These are phyloP conservation scores for Dalbergia oliveri DNA, from an alignment of 306 rosid genomes.

Conservation along the genomic window DNA sequence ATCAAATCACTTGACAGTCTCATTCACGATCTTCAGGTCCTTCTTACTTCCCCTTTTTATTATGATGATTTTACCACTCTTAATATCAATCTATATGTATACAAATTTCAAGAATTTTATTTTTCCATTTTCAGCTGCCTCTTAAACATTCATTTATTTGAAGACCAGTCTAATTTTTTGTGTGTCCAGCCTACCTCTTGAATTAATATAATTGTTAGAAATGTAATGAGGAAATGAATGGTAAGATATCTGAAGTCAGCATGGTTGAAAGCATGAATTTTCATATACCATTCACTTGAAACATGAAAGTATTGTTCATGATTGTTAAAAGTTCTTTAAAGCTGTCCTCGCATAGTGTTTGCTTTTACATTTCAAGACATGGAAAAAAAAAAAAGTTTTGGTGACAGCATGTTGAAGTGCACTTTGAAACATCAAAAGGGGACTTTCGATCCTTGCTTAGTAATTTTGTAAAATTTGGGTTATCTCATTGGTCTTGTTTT, in stretches of 20 bases:
- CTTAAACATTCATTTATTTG: conserved; percentile 27
- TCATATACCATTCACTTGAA: conserved; percentile 10
- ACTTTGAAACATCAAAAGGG: background rate
- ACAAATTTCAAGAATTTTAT: background rate
- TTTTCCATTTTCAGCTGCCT: conserved; percentile 5
- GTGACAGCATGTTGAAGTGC: background rate
- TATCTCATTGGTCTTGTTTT: background rate
- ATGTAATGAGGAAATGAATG: conserved; percentile 25
- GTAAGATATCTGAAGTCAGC: conserved; percentile 7
- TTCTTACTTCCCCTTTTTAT: conserved; percentile 37
- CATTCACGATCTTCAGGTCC: conserved; percentile 90
- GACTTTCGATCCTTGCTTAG: conserved; percentile 2
- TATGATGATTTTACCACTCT: conserved; percentile 36
- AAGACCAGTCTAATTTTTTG: conserved; percentile 20
- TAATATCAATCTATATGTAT: background rate
- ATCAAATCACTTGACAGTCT: conserved; percentile 89
- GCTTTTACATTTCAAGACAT: conserved; percentile 27
- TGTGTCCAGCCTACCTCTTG: conserved; percentile 14
- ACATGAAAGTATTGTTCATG: background rate
- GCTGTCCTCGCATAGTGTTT: background rate
- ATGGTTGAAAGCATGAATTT: conserved; percentile 33
- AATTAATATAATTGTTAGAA: conserved; percentile 31
- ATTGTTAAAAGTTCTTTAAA: conserved; percentile 25
- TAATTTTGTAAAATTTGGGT: background rate
- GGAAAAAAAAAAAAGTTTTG: background rate